A percentile compares a stretch with the other conserved stretches of the same genome.
These are phyloP conservation scores for Mycena rosella DNA, from an alignment of 768 basidiomycete genomes.

Conservation along the genomic window DNA sequence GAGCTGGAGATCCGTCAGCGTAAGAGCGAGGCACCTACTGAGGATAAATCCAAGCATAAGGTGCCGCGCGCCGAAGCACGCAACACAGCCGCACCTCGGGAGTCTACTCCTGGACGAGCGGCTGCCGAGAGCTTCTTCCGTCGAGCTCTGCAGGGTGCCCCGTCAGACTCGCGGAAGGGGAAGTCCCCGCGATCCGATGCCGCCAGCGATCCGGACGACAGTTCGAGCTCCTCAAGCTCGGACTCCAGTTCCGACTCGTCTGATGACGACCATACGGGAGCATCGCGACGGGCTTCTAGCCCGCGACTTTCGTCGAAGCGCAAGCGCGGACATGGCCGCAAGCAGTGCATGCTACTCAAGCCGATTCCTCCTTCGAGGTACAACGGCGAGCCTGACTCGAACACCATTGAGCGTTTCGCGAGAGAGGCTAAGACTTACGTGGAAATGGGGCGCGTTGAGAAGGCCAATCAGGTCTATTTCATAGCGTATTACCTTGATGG, in stretches of 20 bases:
- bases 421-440: conserved; percentile 39
- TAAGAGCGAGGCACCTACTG: not conserved
- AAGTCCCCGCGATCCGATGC: not conserved
- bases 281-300: not conserved
- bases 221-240: conserved; percentile 3
- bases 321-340: not conserved
- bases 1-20: not conserved
- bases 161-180: not conserved
- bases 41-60: too few relatives aligned
- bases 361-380: conserved; percentile 41
- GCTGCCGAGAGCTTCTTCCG: conserved; percentile 9
- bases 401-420: conserved; percentile 42
- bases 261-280: not conserved
- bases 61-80: too few relatives aligned
- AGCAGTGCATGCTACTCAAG: conserved; percentile 35
- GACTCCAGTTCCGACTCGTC: not conserved
- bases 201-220: conserved; percentile 3
- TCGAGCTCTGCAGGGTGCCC: not conserved
- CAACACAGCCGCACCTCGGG: not conserved
- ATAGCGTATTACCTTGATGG: conserved; percentile 45
- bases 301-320: conserved; percentile 11
- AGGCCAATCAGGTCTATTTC: conserved; percentile 34
- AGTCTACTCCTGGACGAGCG: not conserved
- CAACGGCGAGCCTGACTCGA: conserved; percentile 41
- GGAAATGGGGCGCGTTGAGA: conserved; percentile 32